phyloP scores from a whole-genome alignment of 306 rosid species.

The Rosa lucieae region DNA sequence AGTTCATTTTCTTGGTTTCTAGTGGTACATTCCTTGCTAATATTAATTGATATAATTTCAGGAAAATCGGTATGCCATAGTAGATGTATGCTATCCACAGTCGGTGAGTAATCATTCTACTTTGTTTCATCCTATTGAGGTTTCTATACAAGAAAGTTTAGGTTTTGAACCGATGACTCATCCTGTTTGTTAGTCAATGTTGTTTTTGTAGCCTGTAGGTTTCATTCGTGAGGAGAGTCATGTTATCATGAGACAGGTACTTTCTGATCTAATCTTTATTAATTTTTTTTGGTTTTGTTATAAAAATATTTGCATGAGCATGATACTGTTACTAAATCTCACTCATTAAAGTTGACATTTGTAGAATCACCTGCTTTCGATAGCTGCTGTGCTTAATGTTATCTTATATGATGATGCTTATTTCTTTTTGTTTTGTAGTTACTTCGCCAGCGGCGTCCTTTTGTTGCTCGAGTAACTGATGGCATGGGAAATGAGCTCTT shows the following conservation, averaged over 20 bases:
- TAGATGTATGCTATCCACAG: constrained; percentile 90
- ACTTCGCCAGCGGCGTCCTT: constrained; percentile 84
- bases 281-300: not conserved
- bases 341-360: not conserved
- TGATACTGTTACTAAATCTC: not conserved
- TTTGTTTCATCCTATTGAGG: constrained; percentile 11
- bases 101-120: constrained; percentile 60
- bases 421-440: constrained; percentile 51
- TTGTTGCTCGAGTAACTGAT: constrained; percentile 85
- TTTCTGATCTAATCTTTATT: constrained; percentile 10
- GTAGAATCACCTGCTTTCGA: not conserved
- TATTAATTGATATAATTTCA: constrained; percentile 43
- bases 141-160: not conserved
- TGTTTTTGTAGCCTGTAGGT: constrained; percentile 74
- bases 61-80: constrained; percentile 95
- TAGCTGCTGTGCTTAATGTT: constrained; percentile 2
- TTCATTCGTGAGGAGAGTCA: constrained; percentile 84
- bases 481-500: constrained; percentile 77
- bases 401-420: constrained; percentile 11
- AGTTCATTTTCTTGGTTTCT: constrained; percentile 19
- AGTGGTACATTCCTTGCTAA: constrained; percentile 27
- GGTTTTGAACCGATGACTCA: constrained; percentile 11
- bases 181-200: constrained; percentile 27
- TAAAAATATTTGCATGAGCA: constrained; percentile 4
- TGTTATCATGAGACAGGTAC: constrained; percentile 80